Percentiles rank a stretch among this genome's conserved stretches.
These are phyloP conservation scores for Penicillium sp. DNA, from an alignment of 2,329 filamentous ascomycete species.

Conservation along the genomic window DNA sequence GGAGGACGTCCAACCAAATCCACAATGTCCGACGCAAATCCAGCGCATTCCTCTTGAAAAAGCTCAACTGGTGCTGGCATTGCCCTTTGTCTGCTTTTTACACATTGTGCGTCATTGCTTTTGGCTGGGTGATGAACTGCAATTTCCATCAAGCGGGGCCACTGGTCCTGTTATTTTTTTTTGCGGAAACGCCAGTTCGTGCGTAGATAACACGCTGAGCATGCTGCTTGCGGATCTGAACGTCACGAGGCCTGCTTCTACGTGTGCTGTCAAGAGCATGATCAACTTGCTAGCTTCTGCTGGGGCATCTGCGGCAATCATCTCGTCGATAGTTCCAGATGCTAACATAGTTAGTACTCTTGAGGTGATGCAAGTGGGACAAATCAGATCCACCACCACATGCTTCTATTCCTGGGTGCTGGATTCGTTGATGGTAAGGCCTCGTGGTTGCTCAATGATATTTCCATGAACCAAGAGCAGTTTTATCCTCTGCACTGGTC, in stretches of 20 bases:
- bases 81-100: constrained; percentile 2
- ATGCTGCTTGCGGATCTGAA: neutral
- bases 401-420: no score
- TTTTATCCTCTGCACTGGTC: no score
- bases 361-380: no score
- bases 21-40: neutral
- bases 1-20: neutral
- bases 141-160: constrained; percentile 4
- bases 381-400: no score
- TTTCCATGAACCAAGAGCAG: no score
- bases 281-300: constrained; percentile 1
- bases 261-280: neutral
- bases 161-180: constrained; percentile 6
- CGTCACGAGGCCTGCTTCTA: neutral
- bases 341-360: no score
- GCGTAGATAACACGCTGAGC: neutral
- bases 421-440: no score
- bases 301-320: constrained; percentile 3
- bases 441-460: no score
- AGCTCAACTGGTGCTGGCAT: neutral
- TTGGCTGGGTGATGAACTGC: neutral
- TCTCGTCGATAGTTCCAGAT: neutral
- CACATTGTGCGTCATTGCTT: neutral
- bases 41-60: constrained; percentile 1
- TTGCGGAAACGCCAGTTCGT: constrained; percentile 2